Evolutionary conservation across 352 stramenopile species (phyloP), one percentile per base, ranked within the genome.

Genomic region (Globisporangium cylindrosporum): DNA sequence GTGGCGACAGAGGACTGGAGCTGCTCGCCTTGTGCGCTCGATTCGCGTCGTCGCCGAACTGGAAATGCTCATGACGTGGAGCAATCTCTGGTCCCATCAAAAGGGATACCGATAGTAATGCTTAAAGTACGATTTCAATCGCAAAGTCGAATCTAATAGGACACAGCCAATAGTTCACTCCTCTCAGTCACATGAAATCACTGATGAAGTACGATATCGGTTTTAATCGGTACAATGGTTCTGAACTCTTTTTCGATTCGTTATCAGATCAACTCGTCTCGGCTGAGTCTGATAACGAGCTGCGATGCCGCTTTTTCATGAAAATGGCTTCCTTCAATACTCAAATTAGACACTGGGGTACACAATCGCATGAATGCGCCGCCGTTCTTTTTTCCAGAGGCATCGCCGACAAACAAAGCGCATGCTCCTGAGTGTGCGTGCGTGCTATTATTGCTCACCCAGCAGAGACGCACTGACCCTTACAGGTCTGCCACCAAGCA

Each of bases 51-150:
- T 48, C 29, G 41, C 60, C 4, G 46, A 24, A 59, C 46, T 59
- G 10, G 25, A 66, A 66, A 66, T 49, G 34, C n/a, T 24, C 27
- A 27, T 27, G 20, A 66, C 48, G 34, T 56, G 48, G 34, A 56
- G 48, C 29, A 66, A 55, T 60, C 54, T 60, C 51, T 63, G 48
- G 32, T 58, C 53, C n/a, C 32, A 29, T 55, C 22, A 25, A 36
- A 12, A 22, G 43, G 5, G 2, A 2, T 51, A 51, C 43, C 1
- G 43, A n/a, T 22, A 51, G 18, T 22, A 0, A 7, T 51, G 4
- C 15, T 51, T 18, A 34, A 54, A 63, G 34, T 53, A 38, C 58
- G 58, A 55, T 54, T 27, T 27, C 38, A 49, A 2, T 1, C 5
- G 4, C 41, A 49, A 8, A 20, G 8, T 15, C 41, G 15, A 15